Evolutionary conservation across 2,329 filamentous ascomycete species (phyloP).

Genomic region (Passalora sequoiae): DNA sequence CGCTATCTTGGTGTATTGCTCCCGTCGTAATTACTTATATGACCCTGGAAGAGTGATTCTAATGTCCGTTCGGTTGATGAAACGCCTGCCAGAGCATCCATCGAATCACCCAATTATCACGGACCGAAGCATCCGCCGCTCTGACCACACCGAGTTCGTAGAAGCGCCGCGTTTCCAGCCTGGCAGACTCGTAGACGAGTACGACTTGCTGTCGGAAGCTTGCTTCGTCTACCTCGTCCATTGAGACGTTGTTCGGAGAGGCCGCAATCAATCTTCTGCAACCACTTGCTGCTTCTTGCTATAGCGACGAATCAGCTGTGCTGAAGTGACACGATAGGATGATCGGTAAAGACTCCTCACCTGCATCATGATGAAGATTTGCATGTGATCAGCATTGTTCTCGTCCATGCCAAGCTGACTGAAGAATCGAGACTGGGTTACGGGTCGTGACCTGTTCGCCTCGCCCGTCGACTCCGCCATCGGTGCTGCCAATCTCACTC

Average conservation of each 20-base stretch:
- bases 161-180: constrained; percentile 33
- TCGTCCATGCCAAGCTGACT: neutral
- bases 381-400: neutral
- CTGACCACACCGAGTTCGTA: constrained; percentile 38
- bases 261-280: constrained; percentile 1
- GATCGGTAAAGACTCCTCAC: neutral
- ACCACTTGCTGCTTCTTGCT: constrained; percentile 1
- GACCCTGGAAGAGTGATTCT: too few relatives aligned
- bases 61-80: constrained; percentile 12
- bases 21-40: too few relatives aligned
- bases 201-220: constrained; percentile 40
- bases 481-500: neutral
- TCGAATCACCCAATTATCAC: constrained; percentile 45
- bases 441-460: neutral
- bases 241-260: constrained; percentile 14
- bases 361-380: constrained; percentile 2
- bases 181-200: constrained; percentile 35
- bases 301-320: neutral
- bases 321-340: neutral
- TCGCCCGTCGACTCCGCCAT: neutral
- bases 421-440: neutral
- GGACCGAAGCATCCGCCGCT: constrained; percentile 30
- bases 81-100: constrained; percentile 44
- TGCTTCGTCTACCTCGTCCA: constrained; percentile 41
- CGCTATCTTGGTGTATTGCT: too few relatives aligned